Percentiles rank a stretch among this genome's conserved stretches.
These are phyloP conservation scores for Funneliformis geosporum DNA, from an alignment of 192 early-diverging fungal genomes.

Conservation along the genomic window DNA sequence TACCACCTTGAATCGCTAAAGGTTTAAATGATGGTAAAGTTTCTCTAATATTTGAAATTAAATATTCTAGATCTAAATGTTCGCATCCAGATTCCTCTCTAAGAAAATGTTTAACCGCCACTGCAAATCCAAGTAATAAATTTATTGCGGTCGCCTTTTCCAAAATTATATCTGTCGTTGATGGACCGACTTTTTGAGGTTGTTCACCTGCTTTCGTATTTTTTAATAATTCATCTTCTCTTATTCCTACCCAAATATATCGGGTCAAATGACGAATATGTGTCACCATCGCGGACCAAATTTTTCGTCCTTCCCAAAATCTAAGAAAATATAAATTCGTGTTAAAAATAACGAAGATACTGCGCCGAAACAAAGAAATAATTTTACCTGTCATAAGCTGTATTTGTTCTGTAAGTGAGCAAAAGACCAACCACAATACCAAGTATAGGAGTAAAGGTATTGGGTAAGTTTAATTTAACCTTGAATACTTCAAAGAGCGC, in stretches of 20 bases:
- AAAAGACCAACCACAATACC: slow-evolving; percentile 53
- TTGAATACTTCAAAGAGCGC: background rate
- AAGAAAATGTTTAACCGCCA: slow-evolving; percentile 83
- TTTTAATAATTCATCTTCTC: background rate
- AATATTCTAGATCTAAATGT: slow-evolving; percentile 68
- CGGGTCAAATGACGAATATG: slow-evolving; percentile 78
- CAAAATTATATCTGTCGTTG: slow-evolving; percentile 52
- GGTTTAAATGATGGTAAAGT: slow-evolving; percentile 28
- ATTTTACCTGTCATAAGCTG: slow-evolving; percentile 53
- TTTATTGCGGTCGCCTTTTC: slow-evolving; percentile 74
- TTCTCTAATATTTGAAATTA: slow-evolving; percentile 55
- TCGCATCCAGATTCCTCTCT: slow-evolving; percentile 70
- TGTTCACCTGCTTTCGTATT: background rate
- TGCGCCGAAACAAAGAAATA: slow-evolving; percentile 22
- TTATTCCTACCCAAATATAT: slow-evolving; percentile 68
- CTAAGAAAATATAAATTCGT: slow-evolving; percentile 35
- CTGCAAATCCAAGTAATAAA: slow-evolving; percentile 75
- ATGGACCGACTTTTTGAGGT: slow-evolving; percentile 34
- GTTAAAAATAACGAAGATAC: background rate
- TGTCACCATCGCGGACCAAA: slow-evolving; percentile 74
- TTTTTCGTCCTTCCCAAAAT: slow-evolving; percentile 86
- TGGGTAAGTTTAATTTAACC: background rate
- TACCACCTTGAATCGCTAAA: background rate
- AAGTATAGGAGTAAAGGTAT: slow-evolving; percentile 39
- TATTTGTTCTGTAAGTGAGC: slow-evolving; percentile 71